Evolutionary conservation across 75 land plant genomes (phyloP).

Genomic region (Ceratopteris richardii): DNA sequence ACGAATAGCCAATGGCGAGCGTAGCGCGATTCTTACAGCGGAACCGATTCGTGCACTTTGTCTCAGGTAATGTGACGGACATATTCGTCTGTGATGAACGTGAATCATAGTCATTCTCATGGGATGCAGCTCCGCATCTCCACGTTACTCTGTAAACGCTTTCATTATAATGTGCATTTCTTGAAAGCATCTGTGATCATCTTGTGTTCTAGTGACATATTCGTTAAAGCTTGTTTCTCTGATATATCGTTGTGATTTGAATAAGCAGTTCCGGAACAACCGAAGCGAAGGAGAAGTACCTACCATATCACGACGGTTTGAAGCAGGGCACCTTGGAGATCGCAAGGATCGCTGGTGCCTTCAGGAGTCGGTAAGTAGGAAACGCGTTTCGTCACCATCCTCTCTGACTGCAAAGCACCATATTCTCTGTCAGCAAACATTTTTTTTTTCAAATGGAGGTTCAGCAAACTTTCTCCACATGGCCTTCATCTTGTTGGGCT

Average conservation of each 20-base stretch:
- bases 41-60: not conserved
- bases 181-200: no score
- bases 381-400: not conserved
- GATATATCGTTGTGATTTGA: no score
- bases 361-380: conserved; percentile 1
- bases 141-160: no score
- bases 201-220: no score
- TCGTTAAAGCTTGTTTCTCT: no score
- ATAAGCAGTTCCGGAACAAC: conserved; percentile 11
- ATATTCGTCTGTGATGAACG: no score
- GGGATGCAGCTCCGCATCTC: no score
- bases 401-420: not conserved
- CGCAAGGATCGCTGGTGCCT: conserved; percentile 5
- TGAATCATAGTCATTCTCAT: no score
- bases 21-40: not conserved
- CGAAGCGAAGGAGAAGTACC: conserved; percentile 6
- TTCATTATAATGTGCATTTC: no score
- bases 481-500: not conserved
- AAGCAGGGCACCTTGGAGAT: not conserved
- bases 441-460: not conserved
- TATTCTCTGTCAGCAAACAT: no score
- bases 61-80: no score
- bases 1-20: conserved; percentile 12
- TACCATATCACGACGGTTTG: conserved; percentile 2
- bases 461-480: not conserved